Conservation (phyloP, 352 stramenopile genomes). For the Globisporangium okanoganense region DNA sequence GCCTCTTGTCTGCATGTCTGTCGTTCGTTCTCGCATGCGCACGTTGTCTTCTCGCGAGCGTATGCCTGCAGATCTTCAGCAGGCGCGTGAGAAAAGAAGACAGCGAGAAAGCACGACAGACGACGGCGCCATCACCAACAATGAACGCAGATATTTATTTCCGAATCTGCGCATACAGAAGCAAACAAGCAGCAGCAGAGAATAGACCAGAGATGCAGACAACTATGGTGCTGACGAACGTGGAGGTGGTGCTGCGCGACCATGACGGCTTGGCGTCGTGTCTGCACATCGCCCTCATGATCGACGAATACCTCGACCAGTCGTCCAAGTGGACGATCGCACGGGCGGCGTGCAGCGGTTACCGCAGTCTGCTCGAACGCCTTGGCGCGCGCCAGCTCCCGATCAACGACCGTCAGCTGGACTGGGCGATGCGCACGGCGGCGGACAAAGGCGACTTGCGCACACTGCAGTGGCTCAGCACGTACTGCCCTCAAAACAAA, state of each 20-base stretch:
- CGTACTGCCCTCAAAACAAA: constrained; percentile 45
- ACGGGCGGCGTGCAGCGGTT: constrained; percentile 46
- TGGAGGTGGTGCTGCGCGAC: constrained; percentile 37
- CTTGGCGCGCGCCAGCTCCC: constrained; percentile 32
- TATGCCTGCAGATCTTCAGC: not conserved
- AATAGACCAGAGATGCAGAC: constrained; percentile 2
- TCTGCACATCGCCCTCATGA: constrained; percentile 35
- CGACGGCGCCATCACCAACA: not conserved
- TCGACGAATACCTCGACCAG: constrained; percentile 52
- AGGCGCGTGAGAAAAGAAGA: not conserved
- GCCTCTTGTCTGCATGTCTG: too few species aligned
- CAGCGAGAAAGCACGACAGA: constrained; percentile 1
- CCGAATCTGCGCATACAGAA: not conserved
- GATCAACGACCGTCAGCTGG: constrained; percentile 48
- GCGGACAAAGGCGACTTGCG: constrained; percentile 62
- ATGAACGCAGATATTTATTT: not conserved
- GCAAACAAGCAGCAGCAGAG: not conserved
- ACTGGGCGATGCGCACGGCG: constrained; percentile 64
- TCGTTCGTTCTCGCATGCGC: not conserved
- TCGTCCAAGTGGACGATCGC: constrained; percentile 61
- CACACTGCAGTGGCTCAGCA: constrained; percentile 61
- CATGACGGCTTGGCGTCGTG: constrained; percentile 46
- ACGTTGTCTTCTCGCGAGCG: constrained; percentile 2
- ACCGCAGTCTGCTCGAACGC: constrained; percentile 45
- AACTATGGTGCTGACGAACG: constrained; percentile 22